Evolutionary conservation across 2,329 filamentous ascomycete genomes (phyloP).

Genomic region (Cercospora sp.): DNA sequence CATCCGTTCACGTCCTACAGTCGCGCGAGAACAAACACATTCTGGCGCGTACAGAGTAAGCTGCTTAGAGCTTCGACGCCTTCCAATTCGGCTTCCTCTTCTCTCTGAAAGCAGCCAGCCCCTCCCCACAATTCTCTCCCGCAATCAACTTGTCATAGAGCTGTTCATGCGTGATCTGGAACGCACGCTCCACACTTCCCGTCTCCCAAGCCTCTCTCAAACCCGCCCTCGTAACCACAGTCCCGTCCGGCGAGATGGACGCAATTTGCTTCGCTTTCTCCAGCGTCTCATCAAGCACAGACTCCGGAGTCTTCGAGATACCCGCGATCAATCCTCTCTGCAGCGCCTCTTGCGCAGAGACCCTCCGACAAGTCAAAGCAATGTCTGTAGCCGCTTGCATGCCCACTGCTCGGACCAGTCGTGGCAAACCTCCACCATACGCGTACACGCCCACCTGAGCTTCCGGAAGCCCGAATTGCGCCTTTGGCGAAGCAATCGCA

Average conservation of each 20-base stretch:
- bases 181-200: slow-evolving; percentile 42
- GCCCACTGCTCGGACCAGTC: slow-evolving; percentile 52
- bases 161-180: slow-evolving; percentile 46
- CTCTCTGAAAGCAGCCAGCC: slow-evolving; percentile 52
- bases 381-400: slow-evolving; percentile 54
- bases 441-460: slow-evolving; percentile 55
- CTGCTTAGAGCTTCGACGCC: slow-evolving; percentile 44
- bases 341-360: slow-evolving; percentile 48
- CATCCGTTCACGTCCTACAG: no score
- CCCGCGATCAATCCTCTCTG: slow-evolving; percentile 45
- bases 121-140: slow-evolving; percentile 51
- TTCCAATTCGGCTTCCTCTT: slow-evolving; percentile 52
- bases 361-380: slow-evolving; percentile 49
- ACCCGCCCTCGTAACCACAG: slow-evolving; percentile 42
- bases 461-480: slow-evolving; percentile 55
- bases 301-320: slow-evolving; percentile 38
- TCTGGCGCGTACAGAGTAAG: not conserved
- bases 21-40: not conserved
- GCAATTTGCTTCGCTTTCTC: slow-evolving; percentile 39
- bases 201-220: slow-evolving; percentile 44
- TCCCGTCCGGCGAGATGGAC: slow-evolving; percentile 39
- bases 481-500: slow-evolving; percentile 53
- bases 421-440: slow-evolving; percentile 53
- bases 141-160: slow-evolving; percentile 44
- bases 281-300: slow-evolving; percentile 39